Evolutionary conservation across 1,284 basidiomycete species (phyloP), one percentile per base, ranked within the genome.

Genomic region (Irpex rosettiformis): DNA sequence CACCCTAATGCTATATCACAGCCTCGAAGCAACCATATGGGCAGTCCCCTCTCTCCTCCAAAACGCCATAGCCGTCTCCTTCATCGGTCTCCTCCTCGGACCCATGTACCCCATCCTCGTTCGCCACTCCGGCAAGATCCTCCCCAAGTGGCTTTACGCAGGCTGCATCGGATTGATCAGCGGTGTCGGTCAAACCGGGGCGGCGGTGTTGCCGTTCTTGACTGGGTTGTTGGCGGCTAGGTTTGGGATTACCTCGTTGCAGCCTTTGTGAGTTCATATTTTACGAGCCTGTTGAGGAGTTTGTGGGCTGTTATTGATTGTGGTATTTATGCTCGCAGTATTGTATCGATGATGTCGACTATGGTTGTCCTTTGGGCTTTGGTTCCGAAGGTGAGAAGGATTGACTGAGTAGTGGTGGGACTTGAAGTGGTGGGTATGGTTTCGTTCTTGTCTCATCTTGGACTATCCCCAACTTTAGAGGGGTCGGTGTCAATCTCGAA

Each of bases 41-140:
- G 76, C 83, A 24, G 80, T 84, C 1, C 81, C 82, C 21, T 81
- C 80, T 3, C 71, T 88, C 22, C 71, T 86, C 40, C 81, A 79
- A 24, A 81, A 83, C 67, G 86, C 83, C 0, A 71, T 88, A 5
- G 80, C 83, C 3, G 81, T 85, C 42, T 77, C 83, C 3, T 66
- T 86, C 54, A 73, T 86, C 56, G 86, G 87, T 8, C 58, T 68
- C 8, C 54, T 67, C 21, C 59, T 68, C 13, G 68, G 66, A 0
- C 86, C 86, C 0, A 83, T 88, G 75, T 89, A 85, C 66, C 86
- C 86, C 0, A 84, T 87, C 58, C 78, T 82, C n/a, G 82, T 86
- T 74, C 84, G 82, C 65, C 77, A 83, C 57, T 73, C 83, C 3
- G 77, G 79, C 7, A 74, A 77, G 1, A 74, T 89, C 58, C 70